Conservation (phyloP, 768 basidiomycete genomes). For the Trametes elegans region DNA sequence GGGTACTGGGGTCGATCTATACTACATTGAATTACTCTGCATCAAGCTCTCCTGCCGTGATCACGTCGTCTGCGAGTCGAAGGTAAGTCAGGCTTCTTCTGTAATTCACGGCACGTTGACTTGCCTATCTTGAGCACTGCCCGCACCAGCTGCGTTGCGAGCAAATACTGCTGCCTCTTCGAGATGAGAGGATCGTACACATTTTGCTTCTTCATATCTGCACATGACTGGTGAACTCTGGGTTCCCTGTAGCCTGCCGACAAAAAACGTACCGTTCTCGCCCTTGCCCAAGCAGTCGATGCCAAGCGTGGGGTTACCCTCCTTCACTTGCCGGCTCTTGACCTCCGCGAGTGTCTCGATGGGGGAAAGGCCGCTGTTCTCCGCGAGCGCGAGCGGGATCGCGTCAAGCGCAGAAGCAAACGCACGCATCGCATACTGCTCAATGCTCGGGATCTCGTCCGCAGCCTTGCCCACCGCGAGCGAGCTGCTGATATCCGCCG, state of each 20-base stretch:
- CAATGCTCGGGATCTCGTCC: constrained; percentile 96
- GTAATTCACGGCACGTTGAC: constrained; percentile 22
- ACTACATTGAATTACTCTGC: constrained; percentile 42
- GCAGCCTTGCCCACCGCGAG: constrained; percentile 93
- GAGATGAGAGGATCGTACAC: constrained; percentile 97
- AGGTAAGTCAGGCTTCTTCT: constrained; percentile 4
- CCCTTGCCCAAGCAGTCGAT: constrained; percentile 89
- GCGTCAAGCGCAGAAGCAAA: constrained; percentile 94
- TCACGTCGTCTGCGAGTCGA: constrained; percentile 66
- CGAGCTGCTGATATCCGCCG: constrained; percentile 94
- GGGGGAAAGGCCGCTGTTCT: constrained; percentile 95
- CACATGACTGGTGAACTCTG: too few species aligned
- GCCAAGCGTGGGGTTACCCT: constrained; percentile 81
- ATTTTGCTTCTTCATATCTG: constrained; percentile 97
- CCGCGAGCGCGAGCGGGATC: constrained; percentile 93
- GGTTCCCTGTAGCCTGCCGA: too few species aligned
- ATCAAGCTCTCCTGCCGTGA: constrained; percentile 66
- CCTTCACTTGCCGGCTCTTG: constrained; percentile 87
- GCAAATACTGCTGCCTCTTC: constrained; percentile 93
- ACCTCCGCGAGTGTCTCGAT: constrained; percentile 97
- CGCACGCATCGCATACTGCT: constrained; percentile 99
- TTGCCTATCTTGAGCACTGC: constrained; percentile 86
- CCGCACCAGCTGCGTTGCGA: constrained; percentile 93
- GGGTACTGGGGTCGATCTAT: constrained; percentile 1
- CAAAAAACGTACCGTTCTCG: constrained; percentile 82